phyloP scores from a whole-genome alignment of 768 basidiomycete species.

The Mycena venus region DNA sequence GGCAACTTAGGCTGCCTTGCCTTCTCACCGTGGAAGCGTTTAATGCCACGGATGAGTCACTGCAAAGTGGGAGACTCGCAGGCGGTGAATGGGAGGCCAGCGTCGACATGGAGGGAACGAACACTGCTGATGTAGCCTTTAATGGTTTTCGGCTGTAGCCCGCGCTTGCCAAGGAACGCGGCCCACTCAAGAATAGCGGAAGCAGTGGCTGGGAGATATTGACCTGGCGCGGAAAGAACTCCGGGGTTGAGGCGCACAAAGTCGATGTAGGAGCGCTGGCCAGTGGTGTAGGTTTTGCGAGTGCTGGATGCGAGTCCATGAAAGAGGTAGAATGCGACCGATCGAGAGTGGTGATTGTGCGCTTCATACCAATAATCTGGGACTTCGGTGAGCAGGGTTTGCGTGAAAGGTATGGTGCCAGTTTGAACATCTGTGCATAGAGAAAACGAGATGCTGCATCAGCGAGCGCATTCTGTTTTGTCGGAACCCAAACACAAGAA shows the following conservation, averaged over 20 bases:
- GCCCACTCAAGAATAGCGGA: conserved; percentile 15
- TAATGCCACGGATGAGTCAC: conserved; percentile 48
- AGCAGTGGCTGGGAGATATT: conserved; percentile 26
- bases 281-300: conserved; percentile 10
- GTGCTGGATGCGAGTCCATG: conserved; percentile 27
- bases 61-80: conserved; percentile 43
- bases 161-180: conserved; percentile 15
- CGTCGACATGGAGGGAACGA: conserved; percentile 47
- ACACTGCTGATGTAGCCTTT: conserved; percentile 10
- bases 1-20: conserved; percentile 32
- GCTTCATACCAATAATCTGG: conserved; percentile 6
- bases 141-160: conserved; percentile 5
- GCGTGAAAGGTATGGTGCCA: conserved; percentile 4
- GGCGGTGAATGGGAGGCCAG: conserved; percentile 39
- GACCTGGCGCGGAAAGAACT: not conserved
- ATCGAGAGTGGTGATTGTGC: conserved; percentile 9
- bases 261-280: conserved; percentile 3
- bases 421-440: conserved; percentile 20
- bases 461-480: conserved; percentile 22
- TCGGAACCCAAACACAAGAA: conserved; percentile 21
- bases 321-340: conserved; percentile 19
- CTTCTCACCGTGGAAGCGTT: conserved; percentile 43
- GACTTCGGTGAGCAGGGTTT: conserved; percentile 2
- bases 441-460: conserved; percentile 32
- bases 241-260: not conserved